Base-by-base conservation (phyloP, 495 filamentous ascomycete genomes). In the Trichoderma gamsii region DNA sequence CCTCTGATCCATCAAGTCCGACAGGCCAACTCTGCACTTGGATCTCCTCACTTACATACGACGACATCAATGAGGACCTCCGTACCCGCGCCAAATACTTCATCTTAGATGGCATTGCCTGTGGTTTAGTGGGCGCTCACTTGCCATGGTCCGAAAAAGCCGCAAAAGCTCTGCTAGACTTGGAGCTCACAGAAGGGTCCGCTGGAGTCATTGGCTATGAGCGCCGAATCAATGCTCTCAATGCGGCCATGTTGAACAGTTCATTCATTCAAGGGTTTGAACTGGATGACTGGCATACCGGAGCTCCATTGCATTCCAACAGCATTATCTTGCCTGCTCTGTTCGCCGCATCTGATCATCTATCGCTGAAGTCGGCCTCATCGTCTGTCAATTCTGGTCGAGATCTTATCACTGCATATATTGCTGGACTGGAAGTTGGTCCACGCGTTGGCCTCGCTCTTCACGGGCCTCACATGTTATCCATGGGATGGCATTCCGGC, bases 31-130 rank as follows among this genome's bases (percentile, higher is more conserved):
- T 76, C 12, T 77, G 72, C 65, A 29, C 67, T 8, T 78, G 73
- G 72, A 67, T 77, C 32, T 38, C 68, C 3, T 66, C 59, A 0
- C 13, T 75, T 5, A 66, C 66, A 13, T 66, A 76, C 1, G 35
- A 63, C 16, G 68, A 73, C 41, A 71, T 79, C 46, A 76, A 73
- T 2, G 64, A 51, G 15, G 63, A 71, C 1, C 44, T 77, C 12
- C 52, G 41, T 41, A 70, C 51, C 11, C 71, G 79, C 21, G 77
- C 76, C 4, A 82, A 83, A 70, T 74, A 82, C 71, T 71, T 81
- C 13, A 77, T 85, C 23, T 70, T 83, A 0, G 82, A 84, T 67
- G 80, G 80, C 23, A 65, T 83, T 1, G 77, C 71, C 4, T 83
- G 78, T 68, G 76, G 63, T n/a, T 65, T 83, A 11, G 71, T 82